phyloP scores from a whole-genome alignment of 192 early-diverging fungal genomes.

The Linnemannia schmuckeri region DNA sequence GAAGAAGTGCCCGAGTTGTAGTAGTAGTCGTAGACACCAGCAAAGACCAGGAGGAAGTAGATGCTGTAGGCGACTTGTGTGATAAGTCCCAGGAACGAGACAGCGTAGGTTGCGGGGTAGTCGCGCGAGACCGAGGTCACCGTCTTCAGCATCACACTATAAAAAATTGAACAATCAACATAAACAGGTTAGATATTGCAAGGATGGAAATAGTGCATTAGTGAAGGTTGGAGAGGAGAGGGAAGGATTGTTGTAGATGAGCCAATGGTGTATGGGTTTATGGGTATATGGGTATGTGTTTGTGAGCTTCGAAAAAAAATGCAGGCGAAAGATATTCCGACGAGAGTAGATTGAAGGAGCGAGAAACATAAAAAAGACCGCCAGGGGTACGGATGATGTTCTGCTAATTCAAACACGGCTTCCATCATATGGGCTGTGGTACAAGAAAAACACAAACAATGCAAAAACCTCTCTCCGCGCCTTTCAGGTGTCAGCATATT shows the following conservation, averaged over 20 bases:
- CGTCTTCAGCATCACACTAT: constrained; percentile 72
- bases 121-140: constrained; percentile 74
- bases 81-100: constrained; percentile 75
- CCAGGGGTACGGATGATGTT: too few relatives aligned
- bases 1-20: constrained; percentile 30
- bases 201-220: constrained; percentile 11
- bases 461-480: not conserved
- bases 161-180: not conserved
- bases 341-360: not conserved
- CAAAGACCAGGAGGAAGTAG: constrained; percentile 73
- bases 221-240: not conserved
- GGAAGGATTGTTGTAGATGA: not conserved
- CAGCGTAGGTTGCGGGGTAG: constrained; percentile 77
- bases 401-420: not conserved
- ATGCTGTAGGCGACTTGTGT: constrained; percentile 68
- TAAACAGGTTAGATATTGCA: constrained; percentile 30
- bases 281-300: not conserved
- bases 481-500: not conserved
- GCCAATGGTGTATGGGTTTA: not conserved
- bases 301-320: not conserved
- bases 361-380: not conserved
- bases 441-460: not conserved
- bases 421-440: not conserved
- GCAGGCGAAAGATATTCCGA: constrained; percentile 31
- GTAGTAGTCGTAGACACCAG: constrained; percentile 63